These are phyloP conservation scores for Bipolaris cookei DNA, from an alignment of 2,329 filamentous ascomycete species.

Conservation along the genomic window DNA sequence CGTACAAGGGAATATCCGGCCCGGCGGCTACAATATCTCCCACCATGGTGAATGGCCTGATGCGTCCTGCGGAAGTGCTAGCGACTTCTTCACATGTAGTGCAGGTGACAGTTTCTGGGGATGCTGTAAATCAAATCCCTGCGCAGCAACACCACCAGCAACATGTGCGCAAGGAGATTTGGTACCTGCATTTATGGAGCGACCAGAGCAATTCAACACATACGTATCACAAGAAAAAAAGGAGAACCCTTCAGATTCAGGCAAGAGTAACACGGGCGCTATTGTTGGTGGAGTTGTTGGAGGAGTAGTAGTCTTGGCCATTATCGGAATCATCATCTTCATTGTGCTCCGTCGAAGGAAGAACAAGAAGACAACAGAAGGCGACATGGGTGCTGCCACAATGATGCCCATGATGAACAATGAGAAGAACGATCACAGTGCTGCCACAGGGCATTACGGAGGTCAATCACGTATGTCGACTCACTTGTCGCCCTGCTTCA, in stretches of 20 bases:
- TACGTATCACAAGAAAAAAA: conserved; percentile 16
- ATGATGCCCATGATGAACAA: conserved; percentile 26
- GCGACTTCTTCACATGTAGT: conserved; percentile 48
- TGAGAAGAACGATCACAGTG: conserved; percentile 11
- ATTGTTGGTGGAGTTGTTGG: conserved; percentile 41
- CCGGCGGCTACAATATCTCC: conserved; percentile 43
- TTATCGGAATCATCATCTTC: conserved; percentile 36
- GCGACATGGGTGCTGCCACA: conserved; percentile 14
- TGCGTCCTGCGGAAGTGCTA: conserved; percentile 40
- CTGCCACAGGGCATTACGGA: conserved; percentile 16
- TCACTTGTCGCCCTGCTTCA: neutral
- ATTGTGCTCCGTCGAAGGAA: conserved; percentile 29
- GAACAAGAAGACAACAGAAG: conserved; percentile 7
- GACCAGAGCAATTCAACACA: conserved; percentile 25
- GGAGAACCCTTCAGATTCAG: conserved; percentile 5
- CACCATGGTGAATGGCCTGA: conserved; percentile 42
- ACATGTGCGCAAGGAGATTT: conserved; percentile 41
- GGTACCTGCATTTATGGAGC: conserved; percentile 32
- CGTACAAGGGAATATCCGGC: conserved; percentile 39
- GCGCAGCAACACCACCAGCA: conserved; percentile 25
- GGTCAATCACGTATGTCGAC: conserved; percentile 32
- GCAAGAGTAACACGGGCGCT: conserved; percentile 26
- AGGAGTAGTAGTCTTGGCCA: conserved; percentile 29
- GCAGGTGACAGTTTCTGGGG: conserved; percentile 23
- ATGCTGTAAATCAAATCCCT: conserved; percentile 44